phyloP scores from a whole-genome alignment of 1,284 basidiomycete species.

The Trametes polyzona region DNA sequence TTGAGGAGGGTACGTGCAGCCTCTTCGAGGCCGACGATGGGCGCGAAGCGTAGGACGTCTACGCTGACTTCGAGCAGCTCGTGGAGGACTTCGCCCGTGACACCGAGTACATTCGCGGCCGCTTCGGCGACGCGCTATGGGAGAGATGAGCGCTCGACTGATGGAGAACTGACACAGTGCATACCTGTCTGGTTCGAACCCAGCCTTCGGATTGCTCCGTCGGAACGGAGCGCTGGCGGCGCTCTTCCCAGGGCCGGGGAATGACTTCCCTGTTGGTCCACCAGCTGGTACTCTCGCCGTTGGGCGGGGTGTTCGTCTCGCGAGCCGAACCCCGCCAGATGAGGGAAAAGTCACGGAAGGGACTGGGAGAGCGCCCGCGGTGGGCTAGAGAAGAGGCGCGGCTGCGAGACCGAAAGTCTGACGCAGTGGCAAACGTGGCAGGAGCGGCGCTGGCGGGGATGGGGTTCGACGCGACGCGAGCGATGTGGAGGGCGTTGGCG shows the following conservation, averaged over 20 bases:
- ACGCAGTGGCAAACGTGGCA: conserved; percentile 16
- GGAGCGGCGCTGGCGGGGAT: conserved; percentile 19
- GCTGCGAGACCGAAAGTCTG: conserved; percentile 17
- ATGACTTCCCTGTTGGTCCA: conserved; percentile 34
- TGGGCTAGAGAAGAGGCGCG: conserved; percentile 18
- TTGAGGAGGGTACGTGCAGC: conserved; percentile 55
- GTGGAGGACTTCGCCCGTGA: conserved; percentile 46
- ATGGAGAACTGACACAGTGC: conserved; percentile 19
- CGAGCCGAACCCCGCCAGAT: conserved; percentile 19
- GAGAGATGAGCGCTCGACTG: background rate
- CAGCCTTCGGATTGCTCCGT: conserved; percentile 55
- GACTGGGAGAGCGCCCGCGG: conserved; percentile 28
- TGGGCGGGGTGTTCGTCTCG: conserved; percentile 25
- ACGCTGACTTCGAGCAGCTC: conserved; percentile 50
- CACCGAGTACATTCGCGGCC: conserved; percentile 47
- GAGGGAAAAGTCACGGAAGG: conserved; percentile 26
- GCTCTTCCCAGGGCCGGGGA: conserved; percentile 39
- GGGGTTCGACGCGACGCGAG: conserved; percentile 33
- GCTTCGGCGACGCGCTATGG: conserved; percentile 41
- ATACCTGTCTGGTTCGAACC: conserved; percentile 49
- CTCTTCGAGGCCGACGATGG: conserved; percentile 57
- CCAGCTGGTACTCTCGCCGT: conserved; percentile 32
- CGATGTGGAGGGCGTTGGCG: conserved; percentile 14
- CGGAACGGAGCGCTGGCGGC: conserved; percentile 42
- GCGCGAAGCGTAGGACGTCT: conserved; percentile 57